Percentiles rank a stretch among this genome's conserved stretches.
phyloP scores from a whole-genome alignment of 306 rosid species.

The Potentilla sterilis region DNA sequence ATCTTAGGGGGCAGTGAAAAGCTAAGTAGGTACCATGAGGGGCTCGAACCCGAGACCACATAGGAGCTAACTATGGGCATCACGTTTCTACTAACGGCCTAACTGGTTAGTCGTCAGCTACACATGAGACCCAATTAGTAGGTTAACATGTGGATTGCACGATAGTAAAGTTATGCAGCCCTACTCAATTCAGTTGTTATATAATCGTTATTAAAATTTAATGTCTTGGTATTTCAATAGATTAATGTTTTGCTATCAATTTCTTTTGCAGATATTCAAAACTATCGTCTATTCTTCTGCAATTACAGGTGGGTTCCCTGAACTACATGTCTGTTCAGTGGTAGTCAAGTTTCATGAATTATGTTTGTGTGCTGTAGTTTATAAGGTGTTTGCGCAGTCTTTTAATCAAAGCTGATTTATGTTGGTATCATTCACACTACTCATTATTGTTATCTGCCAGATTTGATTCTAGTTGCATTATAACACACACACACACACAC shows the following conservation, averaged over 20 bases:
- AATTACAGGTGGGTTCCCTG: conserved; percentile 49
- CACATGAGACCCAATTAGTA: background rate
- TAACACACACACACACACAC: background rate
- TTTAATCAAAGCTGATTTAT: background rate
- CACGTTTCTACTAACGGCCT: background rate
- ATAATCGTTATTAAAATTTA: background rate
- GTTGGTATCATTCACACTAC: background rate
- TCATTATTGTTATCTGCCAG: background rate
- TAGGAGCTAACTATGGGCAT: background rate
- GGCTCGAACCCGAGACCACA: background rate
- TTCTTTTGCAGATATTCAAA: conserved; percentile 68
- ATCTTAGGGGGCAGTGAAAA: background rate
- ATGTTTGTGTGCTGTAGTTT: background rate
- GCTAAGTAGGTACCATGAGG: background rate
- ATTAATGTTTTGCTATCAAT: conserved; percentile 24
- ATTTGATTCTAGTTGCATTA: background rate
- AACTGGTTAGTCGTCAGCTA: background rate
- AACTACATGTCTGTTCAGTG: conserved; percentile 1
- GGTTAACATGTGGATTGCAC: background rate
- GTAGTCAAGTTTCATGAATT: background rate
- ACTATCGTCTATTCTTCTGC: conserved; percentile 50
- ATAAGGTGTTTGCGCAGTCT: background rate
- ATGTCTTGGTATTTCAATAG: background rate
- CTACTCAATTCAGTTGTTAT: conserved; percentile 13
- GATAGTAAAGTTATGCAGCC: conserved; percentile 18